Percentiles rank a stretch among this genome's conserved stretches.
Conservation (phyloP, 176 grass and related monocot species). For the Leersia perrieri region DNA sequence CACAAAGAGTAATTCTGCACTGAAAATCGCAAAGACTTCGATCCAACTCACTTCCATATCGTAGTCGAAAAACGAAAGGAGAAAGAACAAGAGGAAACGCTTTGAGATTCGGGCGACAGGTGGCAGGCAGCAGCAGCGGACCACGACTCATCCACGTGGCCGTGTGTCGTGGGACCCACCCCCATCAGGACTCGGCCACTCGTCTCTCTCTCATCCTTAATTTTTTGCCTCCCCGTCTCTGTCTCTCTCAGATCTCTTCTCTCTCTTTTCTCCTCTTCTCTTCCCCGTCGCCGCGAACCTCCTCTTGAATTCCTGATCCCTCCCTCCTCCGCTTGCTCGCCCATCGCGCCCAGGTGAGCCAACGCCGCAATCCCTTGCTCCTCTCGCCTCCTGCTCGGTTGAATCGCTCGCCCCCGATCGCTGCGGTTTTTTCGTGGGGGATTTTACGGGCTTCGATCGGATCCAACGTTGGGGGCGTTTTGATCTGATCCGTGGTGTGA, state of each 20-base stretch:
- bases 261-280: background rate
- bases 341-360: constrained; percentile 18
- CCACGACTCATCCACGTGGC: constrained; percentile 40
- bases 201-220: constrained; percentile 27
- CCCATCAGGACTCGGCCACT: constrained; percentile 31
- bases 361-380: background rate
- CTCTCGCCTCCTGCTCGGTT: background rate
- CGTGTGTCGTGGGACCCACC: constrained; percentile 28
- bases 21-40: background rate
- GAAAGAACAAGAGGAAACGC: too few species aligned
- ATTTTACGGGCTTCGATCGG: constrained; percentile 18
- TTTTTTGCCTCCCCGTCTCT: background rate
- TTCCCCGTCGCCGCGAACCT: constrained; percentile 11
- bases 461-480: background rate
- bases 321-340: background rate
- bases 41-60: background rate
- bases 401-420: background rate
- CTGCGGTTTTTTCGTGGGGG: background rate
- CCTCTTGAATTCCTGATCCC: too few species aligned
- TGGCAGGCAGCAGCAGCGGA: background rate
- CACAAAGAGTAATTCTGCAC: background rate
- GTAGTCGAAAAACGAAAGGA: background rate
- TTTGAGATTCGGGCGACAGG: too few species aligned
- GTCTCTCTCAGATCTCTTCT: constrained; percentile 33
- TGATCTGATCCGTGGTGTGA: constrained; percentile 31